Conservation (phyloP, 345 rosid species). For the Sonneratia caseolaris region DNA sequence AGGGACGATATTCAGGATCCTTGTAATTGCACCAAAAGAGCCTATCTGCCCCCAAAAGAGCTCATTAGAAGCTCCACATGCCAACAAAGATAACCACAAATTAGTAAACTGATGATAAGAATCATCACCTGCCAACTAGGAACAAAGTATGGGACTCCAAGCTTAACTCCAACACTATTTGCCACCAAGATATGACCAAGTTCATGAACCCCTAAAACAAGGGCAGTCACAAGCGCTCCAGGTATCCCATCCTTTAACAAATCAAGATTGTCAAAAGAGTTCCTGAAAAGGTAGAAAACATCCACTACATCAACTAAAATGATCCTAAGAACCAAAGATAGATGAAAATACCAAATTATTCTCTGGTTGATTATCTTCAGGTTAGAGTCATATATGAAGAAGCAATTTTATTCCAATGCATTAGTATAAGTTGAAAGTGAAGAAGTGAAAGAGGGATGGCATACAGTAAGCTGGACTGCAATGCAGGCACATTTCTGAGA, state of each 20-base stretch:
- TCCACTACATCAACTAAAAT: not conserved
- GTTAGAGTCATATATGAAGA: not conserved
- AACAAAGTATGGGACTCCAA: conserved; percentile 86
- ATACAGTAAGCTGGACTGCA: conserved; percentile 80
- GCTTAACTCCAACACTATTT: conserved; percentile 49
- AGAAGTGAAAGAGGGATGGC: conserved; percentile 14
- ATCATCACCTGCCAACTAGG: conserved; percentile 92
- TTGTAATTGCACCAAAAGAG: conserved; percentile 91
- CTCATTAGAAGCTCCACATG: conserved; percentile 19
- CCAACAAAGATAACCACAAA: not conserved
- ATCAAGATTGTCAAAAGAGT: conserved; percentile 64
- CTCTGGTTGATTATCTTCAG: not conserved
- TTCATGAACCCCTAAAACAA: conserved; percentile 74
- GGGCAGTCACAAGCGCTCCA: conserved; percentile 77
- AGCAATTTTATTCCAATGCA: not conserved
- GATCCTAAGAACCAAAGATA: not conserved
- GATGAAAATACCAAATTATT: not conserved
- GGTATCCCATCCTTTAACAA: conserved; percentile 68
- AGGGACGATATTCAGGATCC: conserved; percentile 66
- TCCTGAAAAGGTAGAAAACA: conserved; percentile 34
- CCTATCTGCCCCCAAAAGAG: conserved; percentile 83
- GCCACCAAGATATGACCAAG: conserved; percentile 68
- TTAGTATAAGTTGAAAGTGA: not conserved
- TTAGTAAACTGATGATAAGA: not conserved
- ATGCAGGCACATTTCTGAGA: conserved; percentile 79